A percentile compares a stretch with the other conserved stretches of the same genome.
Evolutionary conservation across 345 rosid species (phyloP).

Genomic region (Hypericum perforatum): DNA sequence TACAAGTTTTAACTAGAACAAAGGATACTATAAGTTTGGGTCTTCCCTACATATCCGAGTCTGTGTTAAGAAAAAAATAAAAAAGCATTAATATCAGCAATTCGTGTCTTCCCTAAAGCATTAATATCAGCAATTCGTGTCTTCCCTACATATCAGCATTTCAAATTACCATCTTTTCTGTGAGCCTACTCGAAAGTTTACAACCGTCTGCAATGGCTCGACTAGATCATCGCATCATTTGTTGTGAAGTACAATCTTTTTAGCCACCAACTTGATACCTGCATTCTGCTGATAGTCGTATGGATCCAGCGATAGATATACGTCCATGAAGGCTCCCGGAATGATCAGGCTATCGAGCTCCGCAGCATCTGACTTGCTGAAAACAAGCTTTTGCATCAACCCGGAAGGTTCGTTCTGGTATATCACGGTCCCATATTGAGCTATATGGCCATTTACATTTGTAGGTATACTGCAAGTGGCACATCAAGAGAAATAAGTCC

Average conservation of each 20-base stretch:
- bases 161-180: too few relatives aligned
- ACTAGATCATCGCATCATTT: slow-evolving; percentile 1
- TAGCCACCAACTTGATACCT: slow-evolving; percentile 62
- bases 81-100: too few relatives aligned
- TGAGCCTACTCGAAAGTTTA: too few relatives aligned
- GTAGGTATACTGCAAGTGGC: slow-evolving; percentile 50
- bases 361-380: slow-evolving; percentile 30
- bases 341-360: slow-evolving; percentile 42
- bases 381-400: slow-evolving; percentile 36
- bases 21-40: too few relatives aligned
- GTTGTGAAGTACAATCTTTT: slow-evolving; percentile 40
- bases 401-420: slow-evolving; percentile 55
- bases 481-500: slow-evolving; percentile 3
- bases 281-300: slow-evolving; percentile 67
- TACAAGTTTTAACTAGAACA: too few relatives aligned
- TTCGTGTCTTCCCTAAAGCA: too few relatives aligned
- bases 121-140: too few relatives aligned
- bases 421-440: slow-evolving; percentile 47
- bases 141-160: too few relatives aligned
- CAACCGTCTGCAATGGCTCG: too few relatives aligned
- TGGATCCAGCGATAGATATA: slow-evolving; percentile 52
- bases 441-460: slow-evolving; percentile 26
- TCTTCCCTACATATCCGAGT: too few relatives aligned
- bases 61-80: too few relatives aligned
- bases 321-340: slow-evolving; percentile 44